Conservation (phyloP, 805 yeast genomes). For the Candida boidinii region DNA sequence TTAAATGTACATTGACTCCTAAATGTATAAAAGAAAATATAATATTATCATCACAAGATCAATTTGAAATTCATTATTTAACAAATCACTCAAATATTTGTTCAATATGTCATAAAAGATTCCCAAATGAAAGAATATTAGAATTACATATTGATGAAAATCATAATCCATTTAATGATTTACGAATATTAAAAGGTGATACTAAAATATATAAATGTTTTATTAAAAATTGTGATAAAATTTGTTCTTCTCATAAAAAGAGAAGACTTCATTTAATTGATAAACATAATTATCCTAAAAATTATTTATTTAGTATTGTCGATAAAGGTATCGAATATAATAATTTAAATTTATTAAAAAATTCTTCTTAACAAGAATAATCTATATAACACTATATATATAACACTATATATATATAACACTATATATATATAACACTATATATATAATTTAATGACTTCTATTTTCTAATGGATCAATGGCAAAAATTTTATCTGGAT, state of each 20-base stretch:
- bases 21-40: too few relatives aligned
- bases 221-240: slow-evolving; percentile 28
- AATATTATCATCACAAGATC: slow-evolving; percentile 2
- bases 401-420: too few relatives aligned
- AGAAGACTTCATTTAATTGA: slow-evolving; percentile 41
- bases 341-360: slow-evolving; percentile 16
- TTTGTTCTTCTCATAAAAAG: slow-evolving; percentile 29
- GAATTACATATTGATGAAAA: slow-evolving; percentile 42
- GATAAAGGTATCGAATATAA: slow-evolving; percentile 15
- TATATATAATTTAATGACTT: too few relatives aligned
- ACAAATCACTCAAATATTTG: slow-evolving; percentile 24
- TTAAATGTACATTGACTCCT: too few relatives aligned
- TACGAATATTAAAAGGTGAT: slow-evolving; percentile 29
- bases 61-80: slow-evolving; percentile 18
- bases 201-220: slow-evolving; percentile 35
- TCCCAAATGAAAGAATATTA: slow-evolving; percentile 35
- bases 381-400: too few relatives aligned
- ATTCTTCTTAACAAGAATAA: too few relatives aligned
- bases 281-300: slow-evolving; percentile 40
- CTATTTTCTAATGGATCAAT: slow-evolving; percentile 45
- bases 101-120: slow-evolving; percentile 26
- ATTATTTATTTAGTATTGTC: slow-evolving; percentile 20
- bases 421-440: too few relatives aligned
- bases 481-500: slow-evolving; percentile 73
- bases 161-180: slow-evolving; percentile 39